Evolutionary conservation across 371 early-diverging fungal genomes (phyloP), one percentile per base, ranked within the genome.

Genomic region (Syncephalastrum racemosum): DNA sequence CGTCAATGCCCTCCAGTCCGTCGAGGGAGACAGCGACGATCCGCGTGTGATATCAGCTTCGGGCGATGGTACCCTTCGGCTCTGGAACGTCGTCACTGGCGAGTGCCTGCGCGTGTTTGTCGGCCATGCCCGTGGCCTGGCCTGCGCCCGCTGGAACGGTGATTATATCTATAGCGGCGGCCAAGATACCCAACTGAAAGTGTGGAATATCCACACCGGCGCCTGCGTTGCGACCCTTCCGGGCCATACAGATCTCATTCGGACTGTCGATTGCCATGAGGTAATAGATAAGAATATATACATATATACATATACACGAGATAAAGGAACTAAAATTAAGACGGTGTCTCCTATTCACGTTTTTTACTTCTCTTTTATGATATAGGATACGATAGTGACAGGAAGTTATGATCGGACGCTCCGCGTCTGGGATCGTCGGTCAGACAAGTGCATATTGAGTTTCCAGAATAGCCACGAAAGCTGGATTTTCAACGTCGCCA

Each of bases 401-500:
- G 79, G 79, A 13, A 73, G 79, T 39, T 97, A 98, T 69, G 99
- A 99, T 73, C 91, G 94, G 54, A 89, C 94, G 0, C 82, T 99
- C 52, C 94, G 92, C 67, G 91, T 98, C 22, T 99, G 97, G 95
- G 92, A 97, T 63, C 60, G 82, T 2, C 59, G 64, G 18, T 66
- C 68, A 13, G 70, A 70, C 6, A 47, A 58, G 23, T 75, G 79
- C 31, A 36, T 73, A 3, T 62, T 90, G 24, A 81, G 86, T 66
- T 83, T 91, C 48, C 76, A 81, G 54, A 83, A 80, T 48, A 92
- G 86, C n/a, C 91, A 94, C 65, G 67, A 85, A 0, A 89, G 87
- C 60, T 95, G 96, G 96, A 94, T 97, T 15, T 96, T 95, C 72
- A 90, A 93, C 69, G 91, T 94, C 13, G 88, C 90, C 59, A 82